Base-by-base conservation (phyloP, 352 stramenopile genomes). In the Globisporangium rhizosaccharum region DNA sequence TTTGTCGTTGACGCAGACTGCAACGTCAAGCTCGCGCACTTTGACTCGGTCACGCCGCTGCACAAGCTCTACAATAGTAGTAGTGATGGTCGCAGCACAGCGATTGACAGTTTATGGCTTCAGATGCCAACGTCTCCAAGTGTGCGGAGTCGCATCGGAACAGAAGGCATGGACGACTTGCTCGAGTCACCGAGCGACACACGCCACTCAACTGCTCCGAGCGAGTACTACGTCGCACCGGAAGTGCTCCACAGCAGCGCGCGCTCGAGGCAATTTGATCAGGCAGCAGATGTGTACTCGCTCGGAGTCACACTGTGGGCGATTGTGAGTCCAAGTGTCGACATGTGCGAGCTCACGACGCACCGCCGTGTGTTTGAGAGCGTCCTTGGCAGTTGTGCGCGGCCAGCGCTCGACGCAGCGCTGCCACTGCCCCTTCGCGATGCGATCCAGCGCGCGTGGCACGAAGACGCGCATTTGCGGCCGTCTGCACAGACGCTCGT, bases 1-100 rank as follows among this genome's bases (percentile, higher is more conserved):
- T 90, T 51, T 54, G 85, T 51, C 78, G 85, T 47, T 72, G 79
- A 60, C 30, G 61, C n/a, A 14, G 23, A 51, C 45, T 66, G 46
- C 51, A 79, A 69, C 39, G 68, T 85, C 66, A 89, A 88, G 44
- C 73, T 89, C 51, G 80, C 79, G 1, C 75, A 88, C 52, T 89
- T 89, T 60, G 78, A 78, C 17, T 76, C 87, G 33, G 81, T 75
- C 0, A 59, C 74, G 23, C 68, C 56, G 20, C 56, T 53, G 25
- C 30, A 39, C 37, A 63, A 61, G 45, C 45, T 53, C 2, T 51
- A 2, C 25, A 28, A 42, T 28, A 28, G 53, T n/a, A 1, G 25
- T 11, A 51, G 55, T 25, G 51, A 41, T 41, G 18, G 26, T 11
- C 12, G 17, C 10, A 7, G 12, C 30, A 10, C 15, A 26, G 17